Evolutionary conservation across 352 stramenopile species (phyloP).

Genomic region (Bremia lactucae): DNA sequence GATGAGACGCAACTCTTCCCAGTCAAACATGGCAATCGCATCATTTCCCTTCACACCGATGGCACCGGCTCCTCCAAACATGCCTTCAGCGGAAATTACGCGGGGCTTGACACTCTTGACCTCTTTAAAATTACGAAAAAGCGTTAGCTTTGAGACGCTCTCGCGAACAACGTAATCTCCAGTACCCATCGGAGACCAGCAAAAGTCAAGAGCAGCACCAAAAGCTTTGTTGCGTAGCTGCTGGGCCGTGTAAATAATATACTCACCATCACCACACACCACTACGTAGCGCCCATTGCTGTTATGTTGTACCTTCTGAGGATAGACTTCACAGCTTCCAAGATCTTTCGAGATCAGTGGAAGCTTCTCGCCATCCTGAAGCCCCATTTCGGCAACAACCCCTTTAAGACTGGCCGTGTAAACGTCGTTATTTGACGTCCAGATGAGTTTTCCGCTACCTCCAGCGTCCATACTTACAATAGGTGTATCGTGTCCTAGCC

Average conservation of each 20-base stretch:
- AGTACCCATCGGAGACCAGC: conserved; percentile 93
- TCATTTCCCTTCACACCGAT: conserved; percentile 95
- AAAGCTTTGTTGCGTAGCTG: conserved; percentile 93
- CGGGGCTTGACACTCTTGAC: conserved; percentile 89
- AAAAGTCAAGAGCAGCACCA: conserved; percentile 95
- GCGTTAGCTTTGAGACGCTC: conserved; percentile 91
- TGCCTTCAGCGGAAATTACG: conserved; percentile 88
- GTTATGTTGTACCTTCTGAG: conserved; percentile 97
- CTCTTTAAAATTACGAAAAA: conserved; percentile 99
- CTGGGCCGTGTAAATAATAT: conserved; percentile 99
- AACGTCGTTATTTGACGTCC: conserved; percentile 97
- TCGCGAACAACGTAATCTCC: conserved; percentile 98
- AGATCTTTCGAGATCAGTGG: conserved; percentile 86
- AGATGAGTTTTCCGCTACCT: conserved; percentile 93
- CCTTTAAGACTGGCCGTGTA: conserved; percentile 90
- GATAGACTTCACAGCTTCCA: conserved; percentile 96
- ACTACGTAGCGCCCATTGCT: conserved; percentile 98
- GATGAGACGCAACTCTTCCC: conserved; percentile 95
- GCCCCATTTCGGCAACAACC: conserved; percentile 55
- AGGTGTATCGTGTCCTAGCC: conserved; percentile 95
- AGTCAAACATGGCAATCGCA: conserved; percentile 98
- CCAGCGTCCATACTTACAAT: conserved; percentile 95
- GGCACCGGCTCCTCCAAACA: conserved; percentile 92
- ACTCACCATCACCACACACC: conserved; percentile 98
- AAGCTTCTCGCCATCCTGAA: conserved; percentile 86